phyloP scores from a whole-genome alignment of 164 flowering plant genomes.

The Magnolia kwangsiensis region DNA sequence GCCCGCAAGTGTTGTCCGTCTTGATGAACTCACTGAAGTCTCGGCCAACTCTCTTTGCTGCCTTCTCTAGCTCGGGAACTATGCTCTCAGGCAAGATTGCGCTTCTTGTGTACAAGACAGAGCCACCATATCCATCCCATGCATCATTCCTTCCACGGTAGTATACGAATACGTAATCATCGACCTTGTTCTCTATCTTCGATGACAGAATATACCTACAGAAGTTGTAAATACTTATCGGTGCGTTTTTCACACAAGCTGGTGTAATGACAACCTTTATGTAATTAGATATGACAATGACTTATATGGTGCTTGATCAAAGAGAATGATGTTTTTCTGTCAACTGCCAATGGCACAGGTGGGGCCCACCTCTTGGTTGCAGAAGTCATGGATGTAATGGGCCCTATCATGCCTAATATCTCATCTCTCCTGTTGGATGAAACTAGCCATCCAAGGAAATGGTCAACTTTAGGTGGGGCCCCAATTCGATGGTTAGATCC shows the following conservation, averaged over 20 bases:
- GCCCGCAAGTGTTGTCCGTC: slow-evolving; percentile 90
- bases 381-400: not conserved
- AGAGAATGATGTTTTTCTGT: not conserved
- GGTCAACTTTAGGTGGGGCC: not conserved
- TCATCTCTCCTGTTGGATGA: not conserved
- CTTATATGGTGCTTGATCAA: too few species aligned
- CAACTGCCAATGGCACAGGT: not conserved
- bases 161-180: slow-evolving; percentile 91
- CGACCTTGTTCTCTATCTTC: slow-evolving; percentile 61
- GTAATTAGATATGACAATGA: not conserved
- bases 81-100: slow-evolving; percentile 67
- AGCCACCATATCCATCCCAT: slow-evolving; percentile 99
- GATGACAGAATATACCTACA: slow-evolving; percentile 92
- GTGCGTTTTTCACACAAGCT: not conserved
- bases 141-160: slow-evolving; percentile 92
- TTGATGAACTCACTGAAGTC: slow-evolving; percentile 69
- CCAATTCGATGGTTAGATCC: too few species aligned
- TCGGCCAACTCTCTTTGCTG: slow-evolving; percentile 72
- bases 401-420: not conserved
- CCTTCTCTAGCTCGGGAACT: slow-evolving; percentile 73
- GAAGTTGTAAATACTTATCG: not conserved
- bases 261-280: not conserved
- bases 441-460: too few species aligned
- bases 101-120: slow-evolving; percentile 89
- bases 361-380: not conserved